phyloP scores from a whole-genome alignment of 2,329 filamentous ascomycete species.

The Colletotrichum eleusines region DNA sequence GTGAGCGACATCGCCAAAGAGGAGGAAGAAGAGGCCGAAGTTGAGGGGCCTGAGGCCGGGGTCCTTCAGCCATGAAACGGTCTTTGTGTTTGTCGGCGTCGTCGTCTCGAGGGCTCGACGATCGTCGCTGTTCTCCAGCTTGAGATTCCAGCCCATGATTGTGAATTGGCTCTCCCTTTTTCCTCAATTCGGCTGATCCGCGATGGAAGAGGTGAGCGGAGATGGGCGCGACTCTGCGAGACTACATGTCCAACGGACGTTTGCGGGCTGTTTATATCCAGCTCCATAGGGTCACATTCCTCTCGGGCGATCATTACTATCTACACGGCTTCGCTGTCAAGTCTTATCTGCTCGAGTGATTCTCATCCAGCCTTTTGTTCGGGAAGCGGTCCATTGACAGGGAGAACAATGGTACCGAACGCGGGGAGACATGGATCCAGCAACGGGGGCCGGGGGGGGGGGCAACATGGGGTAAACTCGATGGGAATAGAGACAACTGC shows the following conservation, averaged over 20 bases:
- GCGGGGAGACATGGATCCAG: conserved; percentile 20
- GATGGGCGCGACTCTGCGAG: not conserved
- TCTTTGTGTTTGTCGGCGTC: conserved; percentile 31
- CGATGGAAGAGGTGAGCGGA: not conserved
- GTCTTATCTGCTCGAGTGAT: not conserved
- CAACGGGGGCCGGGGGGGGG: no score
- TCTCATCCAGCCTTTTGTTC: not conserved
- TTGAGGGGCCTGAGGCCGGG: conserved; percentile 30
- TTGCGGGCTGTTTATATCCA: conserved; percentile 26
- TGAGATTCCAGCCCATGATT: conserved; percentile 31
- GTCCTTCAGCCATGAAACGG: conserved; percentile 24
- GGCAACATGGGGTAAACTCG: not conserved
- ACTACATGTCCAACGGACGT: not conserved
- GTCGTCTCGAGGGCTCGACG: conserved; percentile 33
- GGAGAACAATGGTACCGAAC: conserved; percentile 14
- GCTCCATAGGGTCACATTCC: not conserved
- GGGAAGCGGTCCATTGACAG: conserved; percentile 20
- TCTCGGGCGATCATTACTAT: conserved; percentile 1
- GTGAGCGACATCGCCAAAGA: conserved; percentile 56
- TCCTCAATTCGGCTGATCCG: not conserved
- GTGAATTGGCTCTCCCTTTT: not conserved
- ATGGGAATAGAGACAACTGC: conserved; percentile 10
- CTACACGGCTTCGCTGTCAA: conserved; percentile 9
- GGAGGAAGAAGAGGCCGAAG: conserved; percentile 48
- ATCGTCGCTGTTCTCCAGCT: conserved; percentile 26